A percentile compares a stretch with the other conserved stretches of the same genome.
Conservation (phyloP, 305 asterid species). For the Solanum hybrid region DNA sequence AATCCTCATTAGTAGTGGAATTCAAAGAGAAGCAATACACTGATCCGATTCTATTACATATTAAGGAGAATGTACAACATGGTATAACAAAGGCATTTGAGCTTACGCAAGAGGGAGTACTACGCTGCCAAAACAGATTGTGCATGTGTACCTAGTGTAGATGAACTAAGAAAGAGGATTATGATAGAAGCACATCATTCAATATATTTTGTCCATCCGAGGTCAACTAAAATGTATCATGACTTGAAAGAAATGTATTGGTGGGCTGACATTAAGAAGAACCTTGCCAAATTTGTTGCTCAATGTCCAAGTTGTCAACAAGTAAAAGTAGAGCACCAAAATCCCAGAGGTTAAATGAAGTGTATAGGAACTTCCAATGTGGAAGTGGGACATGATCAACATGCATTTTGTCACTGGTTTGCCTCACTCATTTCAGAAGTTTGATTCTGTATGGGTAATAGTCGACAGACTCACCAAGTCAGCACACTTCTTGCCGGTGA, state of each 20-base stretch:
- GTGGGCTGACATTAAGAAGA: not conserved
- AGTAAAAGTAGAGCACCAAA: not conserved
- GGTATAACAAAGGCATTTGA: not conserved
- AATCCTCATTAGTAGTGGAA: no score
- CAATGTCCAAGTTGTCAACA: not conserved
- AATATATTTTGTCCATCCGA: not conserved
- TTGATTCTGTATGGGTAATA: not conserved
- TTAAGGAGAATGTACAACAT: not conserved
- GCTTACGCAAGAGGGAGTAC: not conserved
- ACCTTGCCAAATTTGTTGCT: not conserved
- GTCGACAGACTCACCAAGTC: not conserved
- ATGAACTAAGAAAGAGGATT: not conserved
- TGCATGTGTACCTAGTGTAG: not conserved
- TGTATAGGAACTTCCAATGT: not conserved
- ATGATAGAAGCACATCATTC: not conserved
- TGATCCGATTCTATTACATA: no score
- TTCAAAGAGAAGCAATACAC: no score
- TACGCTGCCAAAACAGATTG: not conserved
- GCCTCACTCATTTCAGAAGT: not conserved
- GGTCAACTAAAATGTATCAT: not conserved
- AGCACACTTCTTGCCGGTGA: not conserved
- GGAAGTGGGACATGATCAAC: not conserved
- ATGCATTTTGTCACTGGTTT: not conserved
- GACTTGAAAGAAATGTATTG: not conserved
- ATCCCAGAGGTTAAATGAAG: not conserved